Evolutionary conservation across 768 basidiomycete species (phyloP), one percentile per base, ranked within the genome.

Genomic region (Xanthoconium stramineum): DNA sequence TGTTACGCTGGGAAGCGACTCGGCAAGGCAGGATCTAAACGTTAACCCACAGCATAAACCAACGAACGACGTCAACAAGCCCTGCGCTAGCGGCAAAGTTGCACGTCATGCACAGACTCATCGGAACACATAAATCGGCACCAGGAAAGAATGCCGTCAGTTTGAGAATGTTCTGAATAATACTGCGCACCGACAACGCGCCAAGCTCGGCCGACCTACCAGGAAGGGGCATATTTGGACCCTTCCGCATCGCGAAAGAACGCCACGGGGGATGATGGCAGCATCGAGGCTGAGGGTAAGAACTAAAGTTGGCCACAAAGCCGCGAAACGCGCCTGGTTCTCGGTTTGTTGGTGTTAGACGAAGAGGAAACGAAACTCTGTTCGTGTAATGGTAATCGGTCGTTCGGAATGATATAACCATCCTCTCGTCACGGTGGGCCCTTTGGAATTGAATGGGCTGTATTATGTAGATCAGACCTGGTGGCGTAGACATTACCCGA

Each of bases 121-220:
- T n/a, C 28, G 39, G 45, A 40, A 45, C 11, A 32, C 20, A 8
- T 28, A 40, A 30, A 36, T 55, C 46, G 55, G 62, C 19, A 61
- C 43, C 11, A 45, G 15, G 28, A 33, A 2, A 35, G 37, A 33
- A 60, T 60, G 64, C 64, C 61, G 64, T 55, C n/a, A 24, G 19
- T 8, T 40, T 20, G 43, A 32, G 30, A n/a, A 5, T 46, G 19
- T 35, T 35, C 36, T 24, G 42, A 38, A 19, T 20, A 39, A 24
- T 30, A 32, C 44, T 32, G 52, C 47, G 52, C 43, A 42, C 5
- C 43, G 33, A 33, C 29, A 6, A 40, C 37, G 3, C 52, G 38
- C 33, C 32, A 62, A 40, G 49, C 24, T 32, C 43, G 43, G 24
- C 28, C 40, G 39, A 37, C 35, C 28, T 42, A n/a, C 13, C 19